Conservation (phyloP, 495 filamentous ascomycete species). For the Penicillium ucsense region DNA sequence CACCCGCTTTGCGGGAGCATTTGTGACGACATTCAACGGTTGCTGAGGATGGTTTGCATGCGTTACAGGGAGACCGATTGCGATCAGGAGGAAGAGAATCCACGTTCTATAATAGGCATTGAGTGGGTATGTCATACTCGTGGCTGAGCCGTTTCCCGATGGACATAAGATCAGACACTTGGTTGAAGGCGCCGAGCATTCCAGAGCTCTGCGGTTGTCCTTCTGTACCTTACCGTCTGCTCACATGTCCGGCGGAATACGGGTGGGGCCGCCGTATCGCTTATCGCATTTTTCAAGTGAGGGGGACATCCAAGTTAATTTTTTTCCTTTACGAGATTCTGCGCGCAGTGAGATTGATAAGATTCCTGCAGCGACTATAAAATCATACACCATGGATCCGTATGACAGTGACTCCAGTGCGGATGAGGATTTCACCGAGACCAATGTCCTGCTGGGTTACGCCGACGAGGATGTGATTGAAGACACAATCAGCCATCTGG, state of each 20-base stretch:
- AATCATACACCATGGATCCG: slow-evolving; percentile 50
- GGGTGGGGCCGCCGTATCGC: slow-evolving; percentile 15
- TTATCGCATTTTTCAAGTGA: slow-evolving; percentile 22
- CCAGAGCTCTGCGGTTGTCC: too few species aligned
- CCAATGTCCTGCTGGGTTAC: slow-evolving; percentile 85
- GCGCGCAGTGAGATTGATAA: background rate
- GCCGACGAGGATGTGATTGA: slow-evolving; percentile 72
- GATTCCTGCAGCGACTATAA: too few species aligned
- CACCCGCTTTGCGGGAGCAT: slow-evolving; percentile 25
- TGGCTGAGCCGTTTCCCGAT: too few species aligned
- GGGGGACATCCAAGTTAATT: slow-evolving; percentile 5
- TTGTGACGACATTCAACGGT: slow-evolving; percentile 8
- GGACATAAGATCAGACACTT: too few species aligned
- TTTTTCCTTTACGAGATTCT: slow-evolving; percentile 2
- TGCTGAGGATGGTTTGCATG: slow-evolving; percentile 15
- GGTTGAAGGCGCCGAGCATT: too few species aligned
- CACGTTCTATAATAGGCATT: too few species aligned
- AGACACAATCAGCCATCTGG: slow-evolving; percentile 81
- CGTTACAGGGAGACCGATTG: too few species aligned
- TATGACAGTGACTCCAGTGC: slow-evolving; percentile 70
- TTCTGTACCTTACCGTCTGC: too few species aligned
- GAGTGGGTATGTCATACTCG: too few species aligned
- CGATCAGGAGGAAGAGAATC: slow-evolving; percentile 10
- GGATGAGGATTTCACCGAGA: slow-evolving; percentile 69
- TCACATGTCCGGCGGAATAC: too few species aligned